Evolutionary conservation across 1,139 yeast species (phyloP), one percentile per base, ranked within the genome.

Genomic region (Debaryomyces nepalensis): DNA sequence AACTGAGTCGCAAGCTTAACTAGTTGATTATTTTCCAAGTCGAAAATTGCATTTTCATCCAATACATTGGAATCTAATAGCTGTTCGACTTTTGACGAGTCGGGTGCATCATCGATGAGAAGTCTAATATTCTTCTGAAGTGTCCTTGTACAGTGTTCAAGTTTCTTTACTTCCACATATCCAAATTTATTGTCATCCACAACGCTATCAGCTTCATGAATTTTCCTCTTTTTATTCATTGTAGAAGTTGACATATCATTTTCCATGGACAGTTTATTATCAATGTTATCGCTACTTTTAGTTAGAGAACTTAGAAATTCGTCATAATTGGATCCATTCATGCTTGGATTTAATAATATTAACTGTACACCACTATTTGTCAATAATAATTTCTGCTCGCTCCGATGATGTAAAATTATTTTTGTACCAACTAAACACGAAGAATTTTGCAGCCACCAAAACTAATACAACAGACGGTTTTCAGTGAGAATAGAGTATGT

Each of bases 1-100:
- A 88, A 60, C 44, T 73, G 72, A 0, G 84, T 68, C 0, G 90
- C 88, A 19, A 87, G 60, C 37, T 73, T 74, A 20, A 87, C 59
- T 43, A 84, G 75, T 37, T 66, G 64, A 47, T 78, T 82, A 44
- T 81, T 72, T 19, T 75, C 62, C 34, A 85, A 58, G n/a, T 81
- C 77, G 12, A 79, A 66, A 40, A 60, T 61, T 12, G 75, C 68
- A 12, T 73, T 61, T 9, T 68, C 56, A 38, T 70, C 73, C 4
- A 73, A 56, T 2, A 50, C 37, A 2, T 46, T 46, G 4, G 59
- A 55, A 18, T 52, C 43, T 3, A 65, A 45, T 15, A 72, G 56
- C n/a, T 51, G 44, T 24, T 69, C 60, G 40, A 81, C 65, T 40
- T 74, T 65, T 31, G 69, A 61, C 4, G 66, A 50, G 44, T 75